phyloP scores from a whole-genome alignment of 768 basidiomycete genomes.

The Sporobolomyces phaffii region DNA sequence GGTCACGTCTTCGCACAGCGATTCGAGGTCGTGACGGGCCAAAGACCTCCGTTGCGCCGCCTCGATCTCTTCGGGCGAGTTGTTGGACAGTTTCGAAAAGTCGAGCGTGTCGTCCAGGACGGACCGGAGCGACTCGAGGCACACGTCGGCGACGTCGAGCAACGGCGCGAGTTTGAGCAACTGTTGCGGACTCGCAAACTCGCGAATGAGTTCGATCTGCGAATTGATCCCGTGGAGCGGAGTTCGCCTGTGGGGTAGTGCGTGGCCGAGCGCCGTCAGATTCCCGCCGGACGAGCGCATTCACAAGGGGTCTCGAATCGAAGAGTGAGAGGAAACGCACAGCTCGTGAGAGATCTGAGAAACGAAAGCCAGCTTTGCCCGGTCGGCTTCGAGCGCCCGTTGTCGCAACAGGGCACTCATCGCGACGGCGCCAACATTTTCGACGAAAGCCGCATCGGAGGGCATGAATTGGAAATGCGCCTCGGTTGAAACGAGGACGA shows the following conservation, averaged over 20 bases:
- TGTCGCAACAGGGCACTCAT: constrained; percentile 27
- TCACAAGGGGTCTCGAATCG: no score
- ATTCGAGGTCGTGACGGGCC: neutral
- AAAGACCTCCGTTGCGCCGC: constrained; percentile 4
- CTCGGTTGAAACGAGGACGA: constrained; percentile 26
- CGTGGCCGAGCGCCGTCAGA: no score
- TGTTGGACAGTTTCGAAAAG: constrained; percentile 29
- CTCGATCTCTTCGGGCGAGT: constrained; percentile 8
- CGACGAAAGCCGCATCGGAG: constrained; percentile 5
- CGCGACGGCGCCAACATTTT: constrained; percentile 22
- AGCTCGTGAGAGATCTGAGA: constrained; percentile 29
- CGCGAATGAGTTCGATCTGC: constrained; percentile 35
- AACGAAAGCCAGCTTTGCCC: constrained; percentile 32
- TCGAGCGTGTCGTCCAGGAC: constrained; percentile 35
- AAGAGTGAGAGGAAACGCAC: neutral
- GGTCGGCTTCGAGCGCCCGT: constrained; percentile 27
- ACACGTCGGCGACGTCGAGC: constrained; percentile 28
- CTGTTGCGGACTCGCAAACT: constrained; percentile 17
- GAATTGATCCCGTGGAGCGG: constrained; percentile 28
- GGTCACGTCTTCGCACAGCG: constrained; percentile 20
- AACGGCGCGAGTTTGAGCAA: constrained; percentile 21
- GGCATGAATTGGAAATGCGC: constrained; percentile 10
- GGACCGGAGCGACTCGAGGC: constrained; percentile 23
- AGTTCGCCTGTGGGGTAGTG: no score
- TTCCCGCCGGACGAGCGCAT: no score